phyloP scores from a whole-genome alignment of 2,329 filamentous ascomycete genomes.

The Scytalidium lignicola region DNA sequence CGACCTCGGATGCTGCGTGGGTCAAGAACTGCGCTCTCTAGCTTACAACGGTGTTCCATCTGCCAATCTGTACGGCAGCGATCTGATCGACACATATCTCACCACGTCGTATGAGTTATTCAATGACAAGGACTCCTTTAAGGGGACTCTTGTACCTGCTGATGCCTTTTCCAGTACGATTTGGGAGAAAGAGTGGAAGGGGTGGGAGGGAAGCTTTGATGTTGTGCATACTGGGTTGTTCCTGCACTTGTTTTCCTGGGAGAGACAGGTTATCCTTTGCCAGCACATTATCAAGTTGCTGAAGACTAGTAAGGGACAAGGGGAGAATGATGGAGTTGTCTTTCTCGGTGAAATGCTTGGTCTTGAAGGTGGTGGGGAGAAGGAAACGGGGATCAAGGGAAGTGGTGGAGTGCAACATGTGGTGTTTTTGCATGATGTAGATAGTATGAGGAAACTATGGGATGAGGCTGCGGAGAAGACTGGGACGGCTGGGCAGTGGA shows the following conservation, averaged over 20 bases:
- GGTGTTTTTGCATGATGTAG: not conserved
- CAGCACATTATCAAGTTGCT: not conserved
- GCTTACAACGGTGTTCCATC: constrained; percentile 29
- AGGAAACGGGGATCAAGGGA: constrained; percentile 1
- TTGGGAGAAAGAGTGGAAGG: constrained; percentile 15
- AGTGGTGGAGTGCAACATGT: not conserved
- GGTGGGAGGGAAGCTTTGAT: constrained; percentile 33
- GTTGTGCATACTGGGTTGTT: constrained; percentile 36
- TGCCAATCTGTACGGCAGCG: constrained; percentile 25
- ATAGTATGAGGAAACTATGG: not conserved
- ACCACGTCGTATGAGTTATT: constrained; percentile 33
- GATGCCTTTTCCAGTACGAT: constrained; percentile 24
- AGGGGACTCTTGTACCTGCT: constrained; percentile 27
- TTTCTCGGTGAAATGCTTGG: not conserved
- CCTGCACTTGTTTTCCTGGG: constrained; percentile 38
- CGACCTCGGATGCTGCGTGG: constrained; percentile 30
- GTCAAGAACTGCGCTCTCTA: constrained; percentile 32
- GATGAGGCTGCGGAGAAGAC: not conserved
- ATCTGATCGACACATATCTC: constrained; percentile 27
- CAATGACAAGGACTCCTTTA: constrained; percentile 26
- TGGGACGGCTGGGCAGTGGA: constrained; percentile 1
- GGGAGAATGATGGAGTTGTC: not conserved
- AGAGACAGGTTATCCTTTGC: constrained; percentile 25
- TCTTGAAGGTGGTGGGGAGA: not conserved
- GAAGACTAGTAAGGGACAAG: not conserved